A percentile compares a stretch with the other conserved stretches of the same genome.
phyloP scores from a whole-genome alignment of 768 basidiomycete genomes.

The Nidula microcarpa region DNA sequence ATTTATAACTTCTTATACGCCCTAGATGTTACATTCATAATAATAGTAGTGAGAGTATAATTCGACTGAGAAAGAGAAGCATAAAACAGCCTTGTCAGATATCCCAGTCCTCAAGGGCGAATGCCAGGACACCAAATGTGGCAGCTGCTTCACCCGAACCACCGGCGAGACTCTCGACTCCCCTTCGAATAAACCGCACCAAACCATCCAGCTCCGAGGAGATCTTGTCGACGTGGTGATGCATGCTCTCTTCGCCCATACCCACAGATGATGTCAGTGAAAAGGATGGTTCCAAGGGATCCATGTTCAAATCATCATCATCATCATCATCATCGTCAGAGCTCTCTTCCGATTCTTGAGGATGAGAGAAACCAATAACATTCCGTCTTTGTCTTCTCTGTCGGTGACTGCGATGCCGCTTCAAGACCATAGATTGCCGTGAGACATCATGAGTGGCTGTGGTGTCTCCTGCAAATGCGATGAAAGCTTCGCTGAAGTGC shows the following conservation, averaged over 20 bases:
- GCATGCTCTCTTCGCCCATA: slow-evolving; percentile 44
- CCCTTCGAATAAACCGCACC: slow-evolving; percentile 64
- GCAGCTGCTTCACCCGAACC: slow-evolving; percentile 57
- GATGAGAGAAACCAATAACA: slow-evolving; percentile 58
- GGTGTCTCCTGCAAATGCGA: slow-evolving; percentile 55
- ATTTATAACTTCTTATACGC: no score
- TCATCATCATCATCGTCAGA: slow-evolving; percentile 48
- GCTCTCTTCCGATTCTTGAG: slow-evolving; percentile 27
- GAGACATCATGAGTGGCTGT: slow-evolving; percentile 57
- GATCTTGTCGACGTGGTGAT: slow-evolving; percentile 56
- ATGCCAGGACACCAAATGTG: slow-evolving; percentile 70
- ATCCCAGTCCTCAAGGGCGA: slow-evolving; percentile 81
- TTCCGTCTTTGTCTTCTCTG: slow-evolving; percentile 52
- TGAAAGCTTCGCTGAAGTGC: slow-evolving; percentile 64
- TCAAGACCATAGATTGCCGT: slow-evolving; percentile 47
- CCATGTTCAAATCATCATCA: slow-evolving; percentile 21
- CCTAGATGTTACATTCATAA: no score
- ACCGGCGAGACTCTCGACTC: slow-evolving; percentile 66
- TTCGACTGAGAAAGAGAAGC: no score
- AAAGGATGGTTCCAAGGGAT: slow-evolving; percentile 34
- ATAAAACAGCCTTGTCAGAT: slow-evolving; percentile 17
- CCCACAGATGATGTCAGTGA: slow-evolving; percentile 30
- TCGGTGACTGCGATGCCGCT: slow-evolving; percentile 61
- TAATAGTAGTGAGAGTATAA: no score
- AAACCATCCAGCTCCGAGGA: slow-evolving; percentile 67